phyloP scores from a whole-genome alignment of 495 filamentous ascomycete genomes.

The Parmelia sp. region DNA sequence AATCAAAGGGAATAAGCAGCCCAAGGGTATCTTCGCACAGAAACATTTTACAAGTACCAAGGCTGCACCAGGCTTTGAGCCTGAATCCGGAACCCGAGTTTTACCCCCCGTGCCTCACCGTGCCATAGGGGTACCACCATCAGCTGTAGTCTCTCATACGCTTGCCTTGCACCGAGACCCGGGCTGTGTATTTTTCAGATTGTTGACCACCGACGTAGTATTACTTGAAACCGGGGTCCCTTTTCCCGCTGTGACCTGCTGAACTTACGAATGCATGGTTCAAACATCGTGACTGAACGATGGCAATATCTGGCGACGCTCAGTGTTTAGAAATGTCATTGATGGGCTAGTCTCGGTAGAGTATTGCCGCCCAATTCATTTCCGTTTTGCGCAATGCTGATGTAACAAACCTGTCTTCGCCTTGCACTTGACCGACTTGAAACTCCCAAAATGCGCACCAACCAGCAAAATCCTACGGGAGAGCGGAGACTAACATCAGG shows the following conservation, averaged over 20 bases:
- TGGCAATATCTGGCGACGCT: no score
- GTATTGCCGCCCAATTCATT: not conserved
- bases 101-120: not conserved
- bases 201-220: no score
- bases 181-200: no score
- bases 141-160: not conserved
- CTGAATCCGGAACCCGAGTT: not conserved
- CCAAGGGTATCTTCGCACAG: no score
- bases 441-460: not conserved
- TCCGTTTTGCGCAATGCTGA: no score
- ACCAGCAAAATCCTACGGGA: not conserved
- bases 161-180: not conserved
- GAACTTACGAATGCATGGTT: not conserved
- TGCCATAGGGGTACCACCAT: conserved; percentile 1
- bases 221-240: not conserved
- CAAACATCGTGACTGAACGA: not conserved
- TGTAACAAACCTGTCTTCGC: not conserved
- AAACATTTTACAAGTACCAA: not conserved
- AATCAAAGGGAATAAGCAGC: no score
- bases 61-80: not conserved
- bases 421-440: not conserved
- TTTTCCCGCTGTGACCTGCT: not conserved
- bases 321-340: no score
- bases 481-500: conserved; percentile 1
- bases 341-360: not conserved